A percentile compares a stretch with the other conserved stretches of the same genome.
phyloP scores from a whole-genome alignment of 2,329 filamentous ascomycete species.

The Graphiopsis chlorocephala region DNA sequence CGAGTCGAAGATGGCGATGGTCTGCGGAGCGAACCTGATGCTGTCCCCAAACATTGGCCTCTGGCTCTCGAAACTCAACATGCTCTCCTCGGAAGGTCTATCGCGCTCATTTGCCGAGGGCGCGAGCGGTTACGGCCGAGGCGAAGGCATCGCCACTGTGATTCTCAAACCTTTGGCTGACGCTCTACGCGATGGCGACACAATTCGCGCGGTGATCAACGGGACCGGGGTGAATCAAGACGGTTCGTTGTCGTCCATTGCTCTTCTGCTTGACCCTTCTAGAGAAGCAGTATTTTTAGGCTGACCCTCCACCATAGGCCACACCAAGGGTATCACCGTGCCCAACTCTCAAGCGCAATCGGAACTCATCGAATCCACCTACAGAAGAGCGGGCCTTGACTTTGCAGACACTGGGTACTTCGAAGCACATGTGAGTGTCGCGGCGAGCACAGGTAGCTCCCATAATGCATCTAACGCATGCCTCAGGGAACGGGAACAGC shows the following conservation, averaged over 20 bases:
- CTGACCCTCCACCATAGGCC: no score
- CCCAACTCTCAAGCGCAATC: no score
- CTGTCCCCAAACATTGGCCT: no score
- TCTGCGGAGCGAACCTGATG: no score
- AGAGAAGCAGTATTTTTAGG: no score
- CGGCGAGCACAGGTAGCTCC: neutral
- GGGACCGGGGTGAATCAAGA: neutral
- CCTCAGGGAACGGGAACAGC: constrained; percentile 28
- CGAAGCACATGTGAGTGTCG: neutral
- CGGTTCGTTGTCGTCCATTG: neutral
- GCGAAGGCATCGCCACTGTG: constrained; percentile 26
- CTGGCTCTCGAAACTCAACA: no score
- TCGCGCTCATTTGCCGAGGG: constrained; percentile 31
- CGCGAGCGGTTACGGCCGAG: constrained; percentile 45
- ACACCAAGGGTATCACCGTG: no score
- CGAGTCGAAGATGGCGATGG: no score
- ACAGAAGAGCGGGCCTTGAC: neutral
- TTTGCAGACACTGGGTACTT: neutral
- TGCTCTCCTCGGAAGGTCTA: constrained; percentile 20
- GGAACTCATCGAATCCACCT: neutral
- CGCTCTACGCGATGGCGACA: constrained; percentile 19
- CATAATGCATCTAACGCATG: neutral
- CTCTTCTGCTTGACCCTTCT: no score
- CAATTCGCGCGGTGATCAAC: constrained; percentile 18
- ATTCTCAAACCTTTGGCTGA: constrained; percentile 31